Conservation (phyloP, 768 basidiomycete species). For the Cystofilobasidium capitatum region DNA sequence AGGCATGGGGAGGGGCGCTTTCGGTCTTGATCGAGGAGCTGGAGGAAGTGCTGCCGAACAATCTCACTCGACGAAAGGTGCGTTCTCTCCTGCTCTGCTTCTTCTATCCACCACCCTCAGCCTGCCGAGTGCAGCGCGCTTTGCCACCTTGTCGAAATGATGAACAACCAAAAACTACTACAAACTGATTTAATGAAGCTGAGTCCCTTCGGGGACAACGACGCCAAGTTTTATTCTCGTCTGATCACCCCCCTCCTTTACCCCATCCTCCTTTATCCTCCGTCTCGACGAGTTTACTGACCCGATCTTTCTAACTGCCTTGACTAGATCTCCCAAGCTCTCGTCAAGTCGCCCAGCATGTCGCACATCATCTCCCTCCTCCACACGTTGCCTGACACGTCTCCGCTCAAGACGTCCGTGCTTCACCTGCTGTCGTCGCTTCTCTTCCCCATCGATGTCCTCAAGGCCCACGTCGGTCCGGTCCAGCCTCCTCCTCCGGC, state of each 20-base stretch:
- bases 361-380: constrained; percentile 13
- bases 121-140: too few species aligned
- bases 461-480: constrained; percentile 6
- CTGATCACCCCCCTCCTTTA: not conserved
- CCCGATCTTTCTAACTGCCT: not conserved
- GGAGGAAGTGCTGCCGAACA: constrained; percentile 20
- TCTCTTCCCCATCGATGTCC: constrained; percentile 24
- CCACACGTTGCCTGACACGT: not conserved
- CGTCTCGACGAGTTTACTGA: not conserved
- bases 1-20: constrained; percentile 5
- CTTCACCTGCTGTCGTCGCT: constrained; percentile 15
- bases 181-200: constrained; percentile 12
- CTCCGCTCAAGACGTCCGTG: not conserved
- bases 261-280: not conserved
- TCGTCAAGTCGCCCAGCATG: constrained; percentile 18
- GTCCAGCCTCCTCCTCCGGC: not conserved
- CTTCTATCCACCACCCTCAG: not conserved
- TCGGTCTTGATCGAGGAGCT: constrained; percentile 10
- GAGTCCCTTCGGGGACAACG: not conserved
- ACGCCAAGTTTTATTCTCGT: constrained; percentile 9
- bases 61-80: constrained; percentile 23
- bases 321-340: constrained; percentile 17
- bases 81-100: not conserved
- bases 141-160: too few species aligned
- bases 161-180: not conserved